Evolutionary conservation across 495 filamentous ascomycete species (phyloP), one percentile per base, ranked within the genome.

Genomic region (Letharia columbiana): DNA sequence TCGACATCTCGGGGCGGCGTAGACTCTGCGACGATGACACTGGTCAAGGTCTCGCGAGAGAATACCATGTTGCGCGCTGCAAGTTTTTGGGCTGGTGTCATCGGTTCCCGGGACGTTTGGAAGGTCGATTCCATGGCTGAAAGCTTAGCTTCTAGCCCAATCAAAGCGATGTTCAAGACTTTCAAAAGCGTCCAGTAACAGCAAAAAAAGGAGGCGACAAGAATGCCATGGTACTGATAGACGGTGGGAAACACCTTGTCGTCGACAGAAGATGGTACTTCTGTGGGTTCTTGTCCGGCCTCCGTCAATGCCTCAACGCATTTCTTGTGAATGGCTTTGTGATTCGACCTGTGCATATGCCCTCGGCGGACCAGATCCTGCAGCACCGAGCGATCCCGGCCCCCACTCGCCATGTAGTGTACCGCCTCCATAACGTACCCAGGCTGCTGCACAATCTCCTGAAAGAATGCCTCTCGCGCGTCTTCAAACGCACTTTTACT

Each of bases 91-190:
- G 18, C 37, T 61, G 58, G 58, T 23, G 58, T 61, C 5, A 41
- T 42, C 15, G 28, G 58, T 6, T 61, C 31, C 5, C 3, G 52
- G 31, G 52, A 35, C 3, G 7, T 15, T 35, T 41, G 23, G n/a
- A 12, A 20, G 39, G 39, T 7, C 23, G 49, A 40, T 6, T 3
- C 56, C 4, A 58, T 13, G 12, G 23, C 11, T 33, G 52, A 41
- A 8, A 66, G 39, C 41, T 66, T 66, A 42, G 67, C 64, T 54
- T 66, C 67, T 45, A 63, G 44, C 35, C 64, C 67, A 40, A 69
- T 66, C 23, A 66, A 35, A 20, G 35, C 3, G 37, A 69, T 49
- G n/a, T 69, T 69, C 56, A 69, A 8, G 11, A 59, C 37, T 41
- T 40, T 61, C 33, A 56, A 47, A 37, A 28, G 20, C 12, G 58